These are phyloP conservation scores for Candida qinlingensis DNA, from an alignment of 805 yeast species.

Conservation along the genomic window DNA sequence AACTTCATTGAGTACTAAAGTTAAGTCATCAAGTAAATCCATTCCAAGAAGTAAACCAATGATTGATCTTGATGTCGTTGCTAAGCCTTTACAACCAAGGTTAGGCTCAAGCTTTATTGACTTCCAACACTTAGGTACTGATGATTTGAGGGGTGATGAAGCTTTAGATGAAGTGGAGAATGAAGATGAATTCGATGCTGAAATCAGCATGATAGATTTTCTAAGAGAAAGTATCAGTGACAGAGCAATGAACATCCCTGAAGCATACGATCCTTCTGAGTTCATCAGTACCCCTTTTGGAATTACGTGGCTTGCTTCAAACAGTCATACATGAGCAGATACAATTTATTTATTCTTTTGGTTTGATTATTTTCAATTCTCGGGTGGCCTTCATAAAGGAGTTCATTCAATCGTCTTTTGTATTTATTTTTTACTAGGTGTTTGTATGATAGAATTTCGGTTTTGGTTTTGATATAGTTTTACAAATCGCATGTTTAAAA, in stretches of 20 bases:
- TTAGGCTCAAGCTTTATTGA: background rate
- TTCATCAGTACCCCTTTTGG: background rate
- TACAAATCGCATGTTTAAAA: too few species aligned
- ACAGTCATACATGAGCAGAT: too few species aligned
- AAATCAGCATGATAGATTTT: constrained; percentile 16
- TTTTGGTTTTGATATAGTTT: too few species aligned
- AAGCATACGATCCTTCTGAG: constrained; percentile 12
- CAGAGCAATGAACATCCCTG: constrained; percentile 9
- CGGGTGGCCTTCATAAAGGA: too few species aligned
- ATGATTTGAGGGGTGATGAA: constrained; percentile 1
- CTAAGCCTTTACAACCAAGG: constrained; percentile 12
- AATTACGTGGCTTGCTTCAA: too few species aligned
- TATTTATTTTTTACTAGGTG: too few species aligned
- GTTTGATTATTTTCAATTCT: too few species aligned
- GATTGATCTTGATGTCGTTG: constrained; percentile 16
- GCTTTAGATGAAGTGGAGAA: constrained; percentile 2
- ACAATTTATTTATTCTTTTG: too few species aligned
- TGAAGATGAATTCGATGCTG: constrained; percentile 1
- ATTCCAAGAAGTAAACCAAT: constrained; percentile 1
- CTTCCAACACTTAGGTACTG: constrained; percentile 1
- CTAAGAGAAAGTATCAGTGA: constrained; percentile 18
- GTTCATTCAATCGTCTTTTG: too few species aligned
- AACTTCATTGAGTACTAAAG: background rate
- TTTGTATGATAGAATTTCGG: too few species aligned
- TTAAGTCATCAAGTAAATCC: background rate